Evolutionary conservation across 768 basidiomycete genomes (phyloP), one percentile per base, ranked within the genome.

Genomic region (Mycena pura): DNA sequence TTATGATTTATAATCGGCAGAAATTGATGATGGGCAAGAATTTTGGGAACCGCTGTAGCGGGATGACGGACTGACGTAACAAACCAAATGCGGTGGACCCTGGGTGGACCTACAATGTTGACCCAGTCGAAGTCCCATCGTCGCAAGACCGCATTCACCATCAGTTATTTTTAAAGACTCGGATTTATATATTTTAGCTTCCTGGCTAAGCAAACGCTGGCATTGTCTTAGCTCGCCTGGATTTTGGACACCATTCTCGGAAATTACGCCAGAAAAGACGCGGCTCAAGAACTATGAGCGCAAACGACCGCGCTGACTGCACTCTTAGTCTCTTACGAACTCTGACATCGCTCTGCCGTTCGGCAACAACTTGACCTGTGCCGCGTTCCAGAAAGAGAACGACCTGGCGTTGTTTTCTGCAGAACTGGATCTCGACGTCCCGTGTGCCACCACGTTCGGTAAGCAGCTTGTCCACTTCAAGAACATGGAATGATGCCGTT

Each of bases 191-290:
- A n/a, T n/a, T n/a, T n/a, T n/a, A n/a, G n/a, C n/a, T n/a, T n/a
- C n/a, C n/a, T n/a, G n/a, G n/a, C n/a, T n/a, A n/a, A n/a, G n/a
- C n/a, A n/a, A n/a, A n/a, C n/a, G n/a, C n/a, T n/a, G n/a, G n/a
- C n/a, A n/a, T n/a, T n/a, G n/a, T n/a, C n/a, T n/a, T n/a, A n/a
- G n/a, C n/a, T n/a, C n/a, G n/a, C n/a, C n/a, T n/a, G n/a, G n/a
- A n/a, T 64, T 38, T 64, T 64, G 53, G 63, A 64, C 52, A 58
- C 56, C 31, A 60, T 60, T 50, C 56, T 64, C 32, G 57, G 46
- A 34, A n/a, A 51, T 24, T 64, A 54, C 36, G 21, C 10, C n/a
- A n/a, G n/a, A n/a, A n/a, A n/a, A n/a, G 31, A 60, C 63, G 21
- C 57, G 50, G 1, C 63, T 21, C 8, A 44, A 38, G 19, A 56